Base-by-base conservation (phyloP, 495 filamentous ascomycete genomes). In the Aspergillus olivimuriae region DNA sequence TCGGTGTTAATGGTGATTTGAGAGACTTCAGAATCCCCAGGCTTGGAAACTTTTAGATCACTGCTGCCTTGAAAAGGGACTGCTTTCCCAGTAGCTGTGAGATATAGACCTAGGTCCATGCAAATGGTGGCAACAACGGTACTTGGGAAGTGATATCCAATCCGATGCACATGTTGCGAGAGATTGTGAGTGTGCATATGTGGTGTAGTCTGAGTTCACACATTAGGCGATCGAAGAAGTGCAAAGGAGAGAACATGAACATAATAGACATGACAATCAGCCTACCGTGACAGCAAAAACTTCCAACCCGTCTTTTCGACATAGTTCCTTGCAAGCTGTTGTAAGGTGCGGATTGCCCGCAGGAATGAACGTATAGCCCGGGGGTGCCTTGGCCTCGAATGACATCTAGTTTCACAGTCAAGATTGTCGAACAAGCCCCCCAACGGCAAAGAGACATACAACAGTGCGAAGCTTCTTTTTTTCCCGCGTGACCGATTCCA, bases 311-410 rank as follows among this genome's bases (percentile, higher is more conserved):
- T 75, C 67, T 52, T 81, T 76, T 45, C 86, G 73, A 14, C 87
- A 92, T 4, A 82, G 49, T 51, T 94, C 86, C 62, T 91, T 94
- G 70, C 89, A 94, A 19, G 68, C 65, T 10, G 72, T 74, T 4
- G 86, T 90, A 37, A 95, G 63, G 31, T 76, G 73, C 0, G 87
- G 87, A 55, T 87, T 81, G 17, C 89, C 89, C 40, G 81, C 76
- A n/a, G 86, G 82, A 42, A 95, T 81, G 56, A 89, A 94, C 19
- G 80, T 83, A 50, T 86, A 94, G 5, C 87, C 87, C n/a, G 72
- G 74, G 2, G 88, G 88, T 19, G 87, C 68, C 55, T 68, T 60
- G 12, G 67, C 63, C 43, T 72, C 68, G 39, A 74, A 70, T 19
- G 61, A 72, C 44, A 76, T 65, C 74, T 77, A 51, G 21, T 18